A percentile compares a stretch with the other conserved stretches of the same genome.
Conservation (phyloP, 2,329 filamentous ascomycete genomes). For the Reticulascus tulasneorum region DNA sequence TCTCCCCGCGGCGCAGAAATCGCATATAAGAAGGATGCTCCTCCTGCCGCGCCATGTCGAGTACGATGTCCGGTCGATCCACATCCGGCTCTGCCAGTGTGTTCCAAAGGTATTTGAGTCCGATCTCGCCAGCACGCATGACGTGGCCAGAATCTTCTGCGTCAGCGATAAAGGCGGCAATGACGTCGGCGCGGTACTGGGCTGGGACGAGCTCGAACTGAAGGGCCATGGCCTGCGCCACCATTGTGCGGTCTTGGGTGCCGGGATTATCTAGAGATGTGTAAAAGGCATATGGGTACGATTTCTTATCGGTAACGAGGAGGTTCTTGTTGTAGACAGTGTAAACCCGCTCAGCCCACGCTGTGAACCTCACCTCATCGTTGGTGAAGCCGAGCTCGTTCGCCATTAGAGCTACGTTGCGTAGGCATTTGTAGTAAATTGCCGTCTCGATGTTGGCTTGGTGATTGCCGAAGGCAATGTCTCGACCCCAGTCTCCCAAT, state of each 20-base stretch:
- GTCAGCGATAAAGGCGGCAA: constrained; percentile 18
- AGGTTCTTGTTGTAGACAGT: constrained; percentile 28
- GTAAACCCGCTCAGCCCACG: constrained; percentile 25
- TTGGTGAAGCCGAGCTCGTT: constrained; percentile 19
- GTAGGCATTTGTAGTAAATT: constrained; percentile 36
- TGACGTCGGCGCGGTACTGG: constrained; percentile 15
- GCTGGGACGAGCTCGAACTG: constrained; percentile 18
- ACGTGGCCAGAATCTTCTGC: constrained; percentile 25
- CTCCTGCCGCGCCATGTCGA: constrained; percentile 40
- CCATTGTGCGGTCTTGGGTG: constrained; percentile 29
- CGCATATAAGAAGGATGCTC: constrained; percentile 46
- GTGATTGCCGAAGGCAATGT: constrained; percentile 37
- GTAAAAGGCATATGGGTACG: constrained; percentile 32
- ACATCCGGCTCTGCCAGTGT: constrained; percentile 30
- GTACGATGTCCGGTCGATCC: constrained; percentile 33
- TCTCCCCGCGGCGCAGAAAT: constrained; percentile 40
- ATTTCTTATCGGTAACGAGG: constrained; percentile 23
- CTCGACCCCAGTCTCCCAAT: constrained; percentile 38
- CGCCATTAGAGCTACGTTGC: constrained; percentile 30
- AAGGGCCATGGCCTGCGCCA: constrained; percentile 31
- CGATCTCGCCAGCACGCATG: constrained; percentile 37
- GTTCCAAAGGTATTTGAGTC: constrained; percentile 36
- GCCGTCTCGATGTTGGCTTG: constrained; percentile 42
- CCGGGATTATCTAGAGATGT: constrained; percentile 28
- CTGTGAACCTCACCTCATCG: constrained; percentile 20